Conservation (phyloP, 2,329 filamentous ascomycete genomes). For the Ascocoryne sarcoides region DNA sequence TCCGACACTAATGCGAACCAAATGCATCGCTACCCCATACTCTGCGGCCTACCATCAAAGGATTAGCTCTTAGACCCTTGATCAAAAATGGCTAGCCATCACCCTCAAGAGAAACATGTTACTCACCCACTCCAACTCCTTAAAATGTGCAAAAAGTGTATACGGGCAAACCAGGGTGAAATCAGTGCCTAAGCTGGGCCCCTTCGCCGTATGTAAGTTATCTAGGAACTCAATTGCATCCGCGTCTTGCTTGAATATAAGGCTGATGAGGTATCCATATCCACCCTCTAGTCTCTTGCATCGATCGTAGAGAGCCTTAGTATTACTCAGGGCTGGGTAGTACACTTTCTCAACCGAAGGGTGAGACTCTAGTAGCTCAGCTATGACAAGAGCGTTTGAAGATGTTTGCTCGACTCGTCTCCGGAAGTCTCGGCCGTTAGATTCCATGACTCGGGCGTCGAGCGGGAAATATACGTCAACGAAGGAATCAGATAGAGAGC, state of each 20-base stretch:
- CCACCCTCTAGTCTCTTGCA: conserved; percentile 17
- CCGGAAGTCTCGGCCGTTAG: conserved; percentile 79
- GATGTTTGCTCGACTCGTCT: conserved; percentile 73
- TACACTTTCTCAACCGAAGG: conserved; percentile 2
- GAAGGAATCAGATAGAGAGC: background rate
- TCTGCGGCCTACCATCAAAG: conserved; percentile 5
- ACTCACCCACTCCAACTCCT: conserved; percentile 8
- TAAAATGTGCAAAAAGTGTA: conserved; percentile 19
- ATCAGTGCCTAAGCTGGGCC: conserved; percentile 26
- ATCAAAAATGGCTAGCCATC: too few species aligned
- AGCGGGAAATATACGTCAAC: conserved; percentile 2
- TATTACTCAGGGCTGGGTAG: conserved; percentile 3
- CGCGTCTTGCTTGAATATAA: conserved; percentile 17
- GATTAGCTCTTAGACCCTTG: too few species aligned
- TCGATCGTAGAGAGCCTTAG: conserved; percentile 12
- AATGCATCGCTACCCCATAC: conserved; percentile 11
- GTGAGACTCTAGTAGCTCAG: conserved; percentile 49
- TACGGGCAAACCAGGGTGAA: conserved; percentile 24
- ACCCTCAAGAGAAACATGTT: too few species aligned
- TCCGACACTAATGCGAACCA: conserved; percentile 15
- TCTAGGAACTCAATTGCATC: conserved; percentile 26
- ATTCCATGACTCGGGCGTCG: conserved; percentile 1
- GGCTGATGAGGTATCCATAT: conserved; percentile 21
- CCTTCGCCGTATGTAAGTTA: conserved; percentile 26
- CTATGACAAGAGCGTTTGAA: conserved; percentile 69